Evolutionary conservation across 1,284 basidiomycete genomes (phyloP), one percentile per base, ranked within the genome.

Genomic region (Phlebopus sp.): DNA sequence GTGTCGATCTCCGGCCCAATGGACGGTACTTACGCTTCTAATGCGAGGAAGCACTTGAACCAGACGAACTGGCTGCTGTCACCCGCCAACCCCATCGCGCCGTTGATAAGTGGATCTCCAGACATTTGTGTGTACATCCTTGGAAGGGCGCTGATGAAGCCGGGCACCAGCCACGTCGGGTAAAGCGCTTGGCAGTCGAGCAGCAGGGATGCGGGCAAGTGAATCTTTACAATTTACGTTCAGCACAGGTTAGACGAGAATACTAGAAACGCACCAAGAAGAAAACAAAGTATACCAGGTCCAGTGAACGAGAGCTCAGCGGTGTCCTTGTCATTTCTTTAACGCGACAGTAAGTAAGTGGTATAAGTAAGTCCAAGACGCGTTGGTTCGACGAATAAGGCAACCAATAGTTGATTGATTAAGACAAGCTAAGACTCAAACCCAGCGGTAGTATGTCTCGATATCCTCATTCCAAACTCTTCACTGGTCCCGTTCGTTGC

Each of bases 131-230:
- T 58, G 55, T 86, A 85, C 53, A 69, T 68, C 30, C 63, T 55
- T 0, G 73, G 68, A 8, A 85, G 59, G 3, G 57, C 57, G 18
- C 66, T 64, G 32, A 86, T 55, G 46, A 72, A 50, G 1, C 53
- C 37, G 0, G 86, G 86, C 7, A 83, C 60, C 11, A 76, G 51
- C 14, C 65, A 53, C 1, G 68, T 46, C 3, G 86, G 85, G 55
- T 84, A 85, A n/a, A 90, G 46, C 3, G 76, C 67, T 62, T 90
- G 87, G n/a, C 83, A 62, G 60, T 90, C 87, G 27, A 89, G 61
- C 19, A 86, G 59, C 3, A 89, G 57, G 2, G 85, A 79, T 3
- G 81, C 78, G 1, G 79, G 76, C 14, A 88, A 69, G 57, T 90
- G 86, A 2, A 79, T 68, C 81, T 86, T 35, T 11, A 32, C 23